phyloP scores from a whole-genome alignment of 208 protist species.

The Acanthamoeba sp. region DNA sequence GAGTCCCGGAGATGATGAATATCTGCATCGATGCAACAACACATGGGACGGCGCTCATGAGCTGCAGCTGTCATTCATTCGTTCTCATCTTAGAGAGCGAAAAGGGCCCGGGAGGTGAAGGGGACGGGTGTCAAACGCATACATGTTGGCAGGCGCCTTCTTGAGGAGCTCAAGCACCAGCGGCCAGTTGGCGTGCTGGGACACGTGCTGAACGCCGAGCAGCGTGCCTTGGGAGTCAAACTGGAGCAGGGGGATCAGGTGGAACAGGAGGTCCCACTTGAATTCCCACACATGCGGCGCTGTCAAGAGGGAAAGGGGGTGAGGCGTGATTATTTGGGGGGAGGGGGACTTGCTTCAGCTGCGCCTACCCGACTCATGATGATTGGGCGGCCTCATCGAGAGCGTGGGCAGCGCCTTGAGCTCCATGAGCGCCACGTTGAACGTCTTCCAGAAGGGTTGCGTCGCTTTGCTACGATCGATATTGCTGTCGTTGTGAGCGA shows the following conservation, averaged over 20 bases:
- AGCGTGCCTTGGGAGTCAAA: neutral
- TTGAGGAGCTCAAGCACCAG: constrained; percentile 10
- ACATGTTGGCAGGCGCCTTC: constrained; percentile 2
- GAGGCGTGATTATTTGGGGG: too few species aligned
- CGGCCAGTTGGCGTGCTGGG: constrained; percentile 27
- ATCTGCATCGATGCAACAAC: neutral
- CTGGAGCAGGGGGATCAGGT: constrained; percentile 8
- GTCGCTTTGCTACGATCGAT: neutral
- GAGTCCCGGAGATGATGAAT: neutral
- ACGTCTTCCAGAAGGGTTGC: constrained; percentile 1
- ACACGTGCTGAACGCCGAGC: neutral
- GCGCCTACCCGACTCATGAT: neutral
- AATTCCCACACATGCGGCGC: constrained; percentile 17
- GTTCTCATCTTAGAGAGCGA: too few species aligned
- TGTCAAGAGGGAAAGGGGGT: too few species aligned
- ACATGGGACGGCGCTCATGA: too few species aligned
- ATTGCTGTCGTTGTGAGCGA: neutral
- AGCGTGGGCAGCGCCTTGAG: neutral
- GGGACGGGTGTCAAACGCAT: too few species aligned
- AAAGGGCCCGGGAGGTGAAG: too few species aligned
- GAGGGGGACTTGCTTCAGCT: too few species aligned
- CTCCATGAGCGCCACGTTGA: neutral
- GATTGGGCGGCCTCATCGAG: neutral
- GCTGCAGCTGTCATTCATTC: too few species aligned
- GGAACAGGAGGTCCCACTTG: constrained; percentile 33